Evolutionary conservation across 331 rosid species (phyloP).

Genomic region (Malus hybrid): DNA sequence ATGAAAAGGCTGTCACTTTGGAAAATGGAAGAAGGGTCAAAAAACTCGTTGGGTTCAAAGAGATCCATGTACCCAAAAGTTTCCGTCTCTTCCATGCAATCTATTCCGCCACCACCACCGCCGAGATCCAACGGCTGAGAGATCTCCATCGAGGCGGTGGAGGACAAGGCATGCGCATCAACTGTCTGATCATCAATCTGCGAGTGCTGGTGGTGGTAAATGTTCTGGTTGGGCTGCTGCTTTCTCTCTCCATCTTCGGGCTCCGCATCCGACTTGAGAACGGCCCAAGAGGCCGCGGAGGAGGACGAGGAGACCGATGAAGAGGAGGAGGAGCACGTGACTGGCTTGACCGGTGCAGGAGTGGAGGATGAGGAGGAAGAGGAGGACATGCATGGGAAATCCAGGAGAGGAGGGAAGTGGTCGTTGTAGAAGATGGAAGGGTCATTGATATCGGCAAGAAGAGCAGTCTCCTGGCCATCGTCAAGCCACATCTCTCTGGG

Average conservation of each 20-base stretch:
- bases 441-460: constrained; percentile 35
- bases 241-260: constrained; percentile 25
- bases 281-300: constrained; percentile 68
- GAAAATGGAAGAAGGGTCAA: constrained; percentile 54
- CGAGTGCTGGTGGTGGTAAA: background rate
- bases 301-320: constrained; percentile 61
- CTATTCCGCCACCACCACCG: background rate
- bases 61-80: constrained; percentile 85
- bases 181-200: constrained; percentile 2
- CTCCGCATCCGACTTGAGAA: constrained; percentile 48
- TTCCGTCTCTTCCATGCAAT: constrained; percentile 62
- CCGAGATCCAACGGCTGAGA: constrained; percentile 17
- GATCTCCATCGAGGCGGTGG: constrained; percentile 66
- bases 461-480: constrained; percentile 31
- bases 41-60: constrained; percentile 48
- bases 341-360: constrained; percentile 34
- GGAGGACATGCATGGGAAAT: constrained; percentile 93
- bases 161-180: constrained; percentile 23
- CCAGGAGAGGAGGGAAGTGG: constrained; percentile 66
- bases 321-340: constrained; percentile 32
- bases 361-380: constrained; percentile 62
- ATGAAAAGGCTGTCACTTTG: constrained; percentile 27
- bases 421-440: constrained; percentile 60
- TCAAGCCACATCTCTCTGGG: constrained; percentile 59
- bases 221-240: background rate